These are phyloP conservation scores for Calonectria pseudoreteaudii DNA, from an alignment of 2,329 filamentous ascomycete genomes.

Conservation along the genomic window DNA sequence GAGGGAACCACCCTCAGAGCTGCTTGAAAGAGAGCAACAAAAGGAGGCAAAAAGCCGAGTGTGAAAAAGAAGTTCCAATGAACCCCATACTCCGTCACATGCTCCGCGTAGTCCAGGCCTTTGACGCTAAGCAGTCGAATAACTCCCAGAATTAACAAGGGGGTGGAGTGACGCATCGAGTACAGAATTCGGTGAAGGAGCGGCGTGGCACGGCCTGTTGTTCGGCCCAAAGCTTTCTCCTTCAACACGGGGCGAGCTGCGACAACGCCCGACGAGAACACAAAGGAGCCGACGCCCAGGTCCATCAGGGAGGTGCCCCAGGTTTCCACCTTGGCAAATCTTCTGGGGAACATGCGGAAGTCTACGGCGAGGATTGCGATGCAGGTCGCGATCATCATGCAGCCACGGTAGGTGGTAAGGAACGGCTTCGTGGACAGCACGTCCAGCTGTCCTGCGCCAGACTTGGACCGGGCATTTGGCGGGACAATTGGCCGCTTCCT, in stretches of 20 bases:
- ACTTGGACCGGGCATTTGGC: conserved; percentile 54
- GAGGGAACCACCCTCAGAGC: conserved; percentile 78
- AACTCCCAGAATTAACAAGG: conserved; percentile 82
- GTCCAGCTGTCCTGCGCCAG: conserved; percentile 40
- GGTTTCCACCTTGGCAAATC: conserved; percentile 98
- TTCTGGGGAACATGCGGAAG: conserved; percentile 90
- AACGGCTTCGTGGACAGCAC: conserved; percentile 87
- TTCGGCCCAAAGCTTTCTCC: conserved; percentile 65
- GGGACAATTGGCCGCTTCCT: conserved; percentile 63
- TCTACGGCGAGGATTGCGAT: conserved; percentile 96
- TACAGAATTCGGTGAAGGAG: conserved; percentile 69
- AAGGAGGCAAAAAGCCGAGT: conserved; percentile 86
- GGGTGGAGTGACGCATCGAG: conserved; percentile 84
- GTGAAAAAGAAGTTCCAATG: conserved; percentile 99
- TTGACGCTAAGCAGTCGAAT: conserved; percentile 91
- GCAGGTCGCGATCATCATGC: conserved; percentile 92
- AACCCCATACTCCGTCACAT: conserved; percentile 96
- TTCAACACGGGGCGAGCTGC: conserved; percentile 85
- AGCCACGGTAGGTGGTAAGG: conserved; percentile 89
- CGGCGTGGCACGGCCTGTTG: conserved; percentile 61
- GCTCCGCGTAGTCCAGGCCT: conserved; percentile 94
- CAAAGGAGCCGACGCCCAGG: conserved; percentile 95
- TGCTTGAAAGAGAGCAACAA: conserved; percentile 85
- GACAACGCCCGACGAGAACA: conserved; percentile 94
- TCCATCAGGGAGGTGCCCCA: conserved; percentile 99